These are phyloP conservation scores for Boletus vinaceobasis DNA, from an alignment of 768 basidiomycete genomes.

Conservation along the genomic window DNA sequence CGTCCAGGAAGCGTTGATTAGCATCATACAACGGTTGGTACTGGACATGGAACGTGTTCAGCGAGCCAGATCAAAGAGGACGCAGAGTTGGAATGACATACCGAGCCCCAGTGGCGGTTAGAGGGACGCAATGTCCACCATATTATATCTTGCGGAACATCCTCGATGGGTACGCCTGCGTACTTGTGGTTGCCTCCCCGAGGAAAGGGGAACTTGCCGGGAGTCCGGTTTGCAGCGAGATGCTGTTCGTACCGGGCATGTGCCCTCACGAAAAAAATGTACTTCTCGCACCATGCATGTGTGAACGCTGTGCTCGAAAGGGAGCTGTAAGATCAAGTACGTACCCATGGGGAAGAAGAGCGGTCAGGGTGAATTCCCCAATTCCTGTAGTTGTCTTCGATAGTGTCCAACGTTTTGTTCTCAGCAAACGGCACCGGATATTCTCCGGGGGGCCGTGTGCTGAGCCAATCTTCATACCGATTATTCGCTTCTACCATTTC, in stretches of 20 bases:
- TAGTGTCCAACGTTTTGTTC: background rate
- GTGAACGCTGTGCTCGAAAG: background rate
- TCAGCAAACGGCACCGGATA: constrained; percentile 9
- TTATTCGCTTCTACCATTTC: constrained; percentile 5
- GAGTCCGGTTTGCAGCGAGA: background rate
- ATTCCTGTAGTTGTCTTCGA: background rate
- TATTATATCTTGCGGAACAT: constrained; percentile 14
- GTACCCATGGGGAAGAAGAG: constrained; percentile 8
- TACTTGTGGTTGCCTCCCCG: background rate
- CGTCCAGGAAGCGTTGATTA: constrained; percentile 13
- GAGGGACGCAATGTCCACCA: constrained; percentile 12
- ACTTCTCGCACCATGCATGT: background rate
- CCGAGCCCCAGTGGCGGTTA: constrained; percentile 1
- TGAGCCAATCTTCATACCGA: constrained; percentile 17
- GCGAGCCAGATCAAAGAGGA: background rate
- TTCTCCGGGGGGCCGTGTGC: constrained; percentile 2
- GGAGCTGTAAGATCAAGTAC: background rate
- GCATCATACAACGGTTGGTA: constrained; percentile 14
- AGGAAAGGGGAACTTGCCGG: constrained; percentile 12
- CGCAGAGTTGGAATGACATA: background rate
- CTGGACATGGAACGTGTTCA: background rate
- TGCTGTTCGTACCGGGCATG: constrained; percentile 9
- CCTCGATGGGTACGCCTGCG: constrained; percentile 1
- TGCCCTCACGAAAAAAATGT: background rate
- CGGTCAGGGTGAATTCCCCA: constrained; percentile 6